Conservation (phyloP, 1,284 basidiomycete genomes). For the Chalciporus sp. region DNA sequence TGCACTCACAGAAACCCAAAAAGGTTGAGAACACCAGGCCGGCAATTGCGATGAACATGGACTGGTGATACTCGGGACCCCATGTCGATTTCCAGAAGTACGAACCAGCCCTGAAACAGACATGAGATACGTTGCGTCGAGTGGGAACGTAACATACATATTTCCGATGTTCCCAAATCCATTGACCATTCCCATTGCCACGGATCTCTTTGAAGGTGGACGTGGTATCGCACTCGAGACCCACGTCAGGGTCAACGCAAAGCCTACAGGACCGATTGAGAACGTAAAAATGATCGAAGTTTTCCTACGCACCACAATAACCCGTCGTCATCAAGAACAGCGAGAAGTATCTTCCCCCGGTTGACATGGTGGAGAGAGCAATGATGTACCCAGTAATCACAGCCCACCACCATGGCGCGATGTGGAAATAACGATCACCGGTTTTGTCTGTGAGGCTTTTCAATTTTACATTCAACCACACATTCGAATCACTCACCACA, state of each 20-base stretch:
- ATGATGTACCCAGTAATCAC: slow-evolving; percentile 67
- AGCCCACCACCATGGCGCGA: slow-evolving; percentile 65
- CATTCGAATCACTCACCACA: slow-evolving; percentile 46
- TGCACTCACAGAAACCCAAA: slow-evolving; percentile 40
- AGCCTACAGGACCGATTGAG: slow-evolving; percentile 40
- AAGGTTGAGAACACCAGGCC: slow-evolving; percentile 41
- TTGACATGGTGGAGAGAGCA: slow-evolving; percentile 53
- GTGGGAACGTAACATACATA: slow-evolving; percentile 24
- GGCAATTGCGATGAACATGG: slow-evolving; percentile 48
- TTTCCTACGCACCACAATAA: slow-evolving; percentile 47
- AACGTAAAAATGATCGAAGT: not conserved
- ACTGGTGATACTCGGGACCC: slow-evolving; percentile 52
- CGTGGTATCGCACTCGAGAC: slow-evolving; percentile 62
- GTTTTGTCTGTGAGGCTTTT: slow-evolving; percentile 46
- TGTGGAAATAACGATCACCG: slow-evolving; percentile 72
- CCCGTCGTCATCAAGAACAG: slow-evolving; percentile 67
- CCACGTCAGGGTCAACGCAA: slow-evolving; percentile 62
- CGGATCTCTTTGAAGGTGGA: slow-evolving; percentile 59
- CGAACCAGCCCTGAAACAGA: slow-evolving; percentile 42
- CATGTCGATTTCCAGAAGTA: slow-evolving; percentile 53
- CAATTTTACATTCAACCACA: slow-evolving; percentile 5
- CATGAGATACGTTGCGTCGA: not conserved
- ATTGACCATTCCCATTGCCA: slow-evolving; percentile 42
- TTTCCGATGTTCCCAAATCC: slow-evolving; percentile 36
- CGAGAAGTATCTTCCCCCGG: slow-evolving; percentile 60